These are phyloP conservation scores for Penicillium hordei DNA, from an alignment of 2,329 filamentous ascomycete species.

Conservation along the genomic window DNA sequence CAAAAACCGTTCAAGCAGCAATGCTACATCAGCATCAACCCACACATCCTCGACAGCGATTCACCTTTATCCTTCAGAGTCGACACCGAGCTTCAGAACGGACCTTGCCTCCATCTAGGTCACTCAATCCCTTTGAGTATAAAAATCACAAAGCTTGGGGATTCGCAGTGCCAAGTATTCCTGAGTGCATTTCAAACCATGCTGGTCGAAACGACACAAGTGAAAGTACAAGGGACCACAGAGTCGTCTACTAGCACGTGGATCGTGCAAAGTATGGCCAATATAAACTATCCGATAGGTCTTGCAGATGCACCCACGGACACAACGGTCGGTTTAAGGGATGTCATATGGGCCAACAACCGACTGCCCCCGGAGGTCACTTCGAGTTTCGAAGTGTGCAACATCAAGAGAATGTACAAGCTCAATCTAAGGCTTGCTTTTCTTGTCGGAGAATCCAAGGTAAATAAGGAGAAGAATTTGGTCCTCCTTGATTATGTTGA, in stretches of 20 bases:
- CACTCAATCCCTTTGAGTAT: constrained; percentile 16
- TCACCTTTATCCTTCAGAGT: neutral
- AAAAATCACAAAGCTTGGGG: constrained; percentile 6
- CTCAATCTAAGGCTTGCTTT: constrained; percentile 17
- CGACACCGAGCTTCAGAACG: constrained; percentile 13
- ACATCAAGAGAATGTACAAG: constrained; percentile 17
- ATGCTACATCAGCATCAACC: neutral
- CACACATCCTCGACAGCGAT: neutral
- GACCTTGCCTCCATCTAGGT: constrained; percentile 14
- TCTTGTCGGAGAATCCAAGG: constrained; percentile 8
- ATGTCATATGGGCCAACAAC: neutral
- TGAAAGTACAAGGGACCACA: constrained; percentile 4
- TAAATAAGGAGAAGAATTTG: neutral
- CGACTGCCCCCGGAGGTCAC: constrained; percentile 11
- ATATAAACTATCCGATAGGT: constrained; percentile 5
- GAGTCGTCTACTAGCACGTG: constrained; percentile 8
- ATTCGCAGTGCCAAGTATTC: neutral
- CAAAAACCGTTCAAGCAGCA: neutral
- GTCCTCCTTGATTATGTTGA: neutral
- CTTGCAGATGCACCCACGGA: neutral
- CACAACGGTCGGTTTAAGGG: neutral
- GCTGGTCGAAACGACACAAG: constrained; percentile 21
- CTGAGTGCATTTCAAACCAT: constrained; percentile 22
- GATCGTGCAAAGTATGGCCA: constrained; percentile 22
- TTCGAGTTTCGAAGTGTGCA: constrained; percentile 21